Percentiles rank a stretch among this genome's conserved stretches.
These are phyloP conservation scores for Trypanosoma theileri DNA, from an alignment of 208 protist species.

Conservation along the genomic window DNA sequence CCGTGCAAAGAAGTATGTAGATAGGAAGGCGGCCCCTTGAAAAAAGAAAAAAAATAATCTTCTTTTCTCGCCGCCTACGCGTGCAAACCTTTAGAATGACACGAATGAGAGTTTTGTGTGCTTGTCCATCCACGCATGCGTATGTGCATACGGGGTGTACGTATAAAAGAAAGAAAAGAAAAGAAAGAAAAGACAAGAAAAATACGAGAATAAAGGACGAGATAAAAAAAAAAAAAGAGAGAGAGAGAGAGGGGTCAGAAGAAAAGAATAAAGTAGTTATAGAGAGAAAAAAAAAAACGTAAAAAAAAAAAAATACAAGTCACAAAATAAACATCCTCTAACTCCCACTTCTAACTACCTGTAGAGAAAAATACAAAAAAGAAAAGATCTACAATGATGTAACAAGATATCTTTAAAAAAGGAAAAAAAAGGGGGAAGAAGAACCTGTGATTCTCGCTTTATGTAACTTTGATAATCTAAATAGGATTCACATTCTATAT, in stretches of 20 bases:
- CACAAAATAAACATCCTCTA: too few relatives aligned
- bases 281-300: not conserved
- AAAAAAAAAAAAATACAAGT: not conserved
- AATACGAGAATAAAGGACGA: conserved; percentile 1
- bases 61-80: not conserved
- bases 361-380: too few relatives aligned
- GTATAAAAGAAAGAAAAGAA: conserved; percentile 20
- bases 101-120: not conserved
- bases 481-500: too few relatives aligned
- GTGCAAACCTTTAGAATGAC: not conserved
- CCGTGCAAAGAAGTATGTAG: too few relatives aligned
- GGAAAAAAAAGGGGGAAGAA: too few relatives aligned
- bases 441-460: too few relatives aligned
- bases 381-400: too few relatives aligned
- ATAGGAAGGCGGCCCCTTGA: not conserved
- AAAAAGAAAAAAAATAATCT: conserved; percentile 9
- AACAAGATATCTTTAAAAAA: too few relatives aligned
- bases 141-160: conserved; percentile 1
- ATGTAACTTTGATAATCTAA: too few relatives aligned
- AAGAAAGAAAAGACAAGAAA: conserved; percentile 1
- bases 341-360: too few relatives aligned
- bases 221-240: not conserved
- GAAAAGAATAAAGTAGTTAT: not conserved
- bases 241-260: not conserved
- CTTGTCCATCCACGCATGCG: not conserved